Evolutionary conservation across 768 basidiomycete genomes (phyloP), one percentile per base, ranked within the genome.

Genomic region (Brasilioporus rufonigricans): DNA sequence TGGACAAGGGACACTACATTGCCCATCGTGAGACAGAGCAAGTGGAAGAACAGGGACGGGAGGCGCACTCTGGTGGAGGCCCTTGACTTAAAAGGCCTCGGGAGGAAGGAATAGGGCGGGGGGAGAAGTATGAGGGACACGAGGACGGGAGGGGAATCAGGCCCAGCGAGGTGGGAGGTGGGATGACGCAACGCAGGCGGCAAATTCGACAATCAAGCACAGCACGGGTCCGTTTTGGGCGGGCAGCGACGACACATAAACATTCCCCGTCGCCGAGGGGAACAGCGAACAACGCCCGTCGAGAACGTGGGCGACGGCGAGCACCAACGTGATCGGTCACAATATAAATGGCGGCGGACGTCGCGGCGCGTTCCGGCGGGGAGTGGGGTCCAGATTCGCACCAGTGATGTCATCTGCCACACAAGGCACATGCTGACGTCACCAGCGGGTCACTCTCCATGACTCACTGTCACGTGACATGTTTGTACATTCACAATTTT

Each of bases 1-100:
- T 62, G 65, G 39, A 72, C 61, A 2, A 69, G 57, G 0, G 71
- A 71, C 71, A 71, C 70, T 71, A 62, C 56, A 52, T 60, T 61
- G 39, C 70, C 71, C 70, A 71, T 71, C 38, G 56, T 58, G 35
- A 62, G 64, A 48, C 21, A 47, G 7, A 46, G 52, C 1, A 21
- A 23, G 44, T 24, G 38, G 44, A 26, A 58, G 36, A 57, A 39
- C n/a, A 9, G 50, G 21, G 36, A 49, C n/a, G 43, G 51, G 43
- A 43, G 50, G 60, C 69, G 19, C 40, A 70, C 69, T 70, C 61
- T 57, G 50, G 49, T 18, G 36, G 60, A 58, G 55, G 55, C 48
- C 59, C 35, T 49, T 54, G 57, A 44, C 55, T 65, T 56, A 59
- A 65, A 49, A 60, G 57, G 58, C 61, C 65, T 53, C 55, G 53